Evolutionary conservation across 2,329 filamentous ascomycete species (phyloP).

Genomic region (Massarina eburnea): DNA sequence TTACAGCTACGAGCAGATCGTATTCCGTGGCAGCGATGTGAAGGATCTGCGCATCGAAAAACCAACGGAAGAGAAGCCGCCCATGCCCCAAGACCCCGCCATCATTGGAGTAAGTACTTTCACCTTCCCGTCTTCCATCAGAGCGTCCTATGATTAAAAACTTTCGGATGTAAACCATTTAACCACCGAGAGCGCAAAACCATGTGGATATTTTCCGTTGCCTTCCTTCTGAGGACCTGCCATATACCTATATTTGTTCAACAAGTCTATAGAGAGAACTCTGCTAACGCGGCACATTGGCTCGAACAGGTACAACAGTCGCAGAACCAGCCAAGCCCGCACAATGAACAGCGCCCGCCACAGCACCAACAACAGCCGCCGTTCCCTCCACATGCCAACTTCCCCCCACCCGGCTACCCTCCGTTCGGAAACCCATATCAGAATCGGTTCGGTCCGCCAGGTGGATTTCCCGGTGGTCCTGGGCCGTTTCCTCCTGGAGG

Average conservation of each 20-base stretch:
- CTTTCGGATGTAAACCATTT: constrained; percentile 94
- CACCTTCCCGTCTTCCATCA: constrained; percentile 14
- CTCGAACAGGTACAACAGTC: constrained; percentile 33
- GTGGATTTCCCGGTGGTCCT: constrained; percentile 47
- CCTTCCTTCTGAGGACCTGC: constrained; percentile 91
- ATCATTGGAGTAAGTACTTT: constrained; percentile 86
- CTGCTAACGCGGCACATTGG: constrained; percentile 28
- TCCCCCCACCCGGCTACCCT: constrained; percentile 28
- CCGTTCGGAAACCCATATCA: constrained; percentile 46
- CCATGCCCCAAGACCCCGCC: constrained; percentile 89
- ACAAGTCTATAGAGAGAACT: constrained; percentile 5
- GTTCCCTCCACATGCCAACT: not conserved
- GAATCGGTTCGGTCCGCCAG: constrained; percentile 49
- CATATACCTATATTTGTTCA: constrained; percentile 13
- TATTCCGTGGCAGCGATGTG: constrained; percentile 96
- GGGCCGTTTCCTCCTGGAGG: constrained; percentile 49
- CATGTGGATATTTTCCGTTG: constrained; percentile 98
- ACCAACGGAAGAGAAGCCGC: constrained; percentile 67
- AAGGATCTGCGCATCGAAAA: constrained; percentile 96
- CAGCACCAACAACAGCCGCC: constrained; percentile 36
- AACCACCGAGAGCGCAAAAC: constrained; percentile 90
- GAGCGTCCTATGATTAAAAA: constrained; percentile 78
- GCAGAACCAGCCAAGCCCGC: constrained; percentile 28
- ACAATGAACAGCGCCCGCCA: constrained; percentile 30
- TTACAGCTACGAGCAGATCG: constrained; percentile 98